These are phyloP conservation scores for Plasmopara viticola DNA, from an alignment of 352 stramenopile species.

Conservation along the genomic window DNA sequence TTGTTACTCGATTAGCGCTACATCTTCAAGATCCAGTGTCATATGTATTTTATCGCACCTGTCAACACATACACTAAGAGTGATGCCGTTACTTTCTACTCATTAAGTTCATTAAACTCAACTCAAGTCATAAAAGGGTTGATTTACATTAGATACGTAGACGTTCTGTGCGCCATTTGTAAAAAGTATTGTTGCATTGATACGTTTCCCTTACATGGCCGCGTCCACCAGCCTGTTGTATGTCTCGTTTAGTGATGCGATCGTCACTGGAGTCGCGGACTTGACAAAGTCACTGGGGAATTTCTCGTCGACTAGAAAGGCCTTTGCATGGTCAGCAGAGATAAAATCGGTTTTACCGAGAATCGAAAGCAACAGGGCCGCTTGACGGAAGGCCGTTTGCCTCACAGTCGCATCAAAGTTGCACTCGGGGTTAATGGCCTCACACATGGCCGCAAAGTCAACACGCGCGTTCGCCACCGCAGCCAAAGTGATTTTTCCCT, in stretches of 20 bases:
- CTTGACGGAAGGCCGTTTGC: slow-evolving; percentile 21
- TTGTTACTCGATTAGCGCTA: no score
- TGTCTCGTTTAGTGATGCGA: slow-evolving; percentile 6
- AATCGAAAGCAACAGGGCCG: slow-evolving; percentile 19
- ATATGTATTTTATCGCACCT: no score
- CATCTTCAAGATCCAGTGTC: no score
- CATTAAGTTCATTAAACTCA: no score
- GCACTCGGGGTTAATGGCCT: slow-evolving; percentile 24
- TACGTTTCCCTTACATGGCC: background rate
- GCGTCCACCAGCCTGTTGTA: slow-evolving; percentile 9
- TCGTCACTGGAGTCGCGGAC: background rate
- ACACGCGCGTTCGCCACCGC: slow-evolving; percentile 4
- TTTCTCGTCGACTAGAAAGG: slow-evolving; percentile 30
- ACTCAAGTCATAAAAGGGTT: no score
- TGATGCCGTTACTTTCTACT: no score
- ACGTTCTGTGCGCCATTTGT: no score
- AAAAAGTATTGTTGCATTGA: no score
- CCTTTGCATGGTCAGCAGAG: slow-evolving; percentile 23
- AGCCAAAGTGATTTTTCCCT: slow-evolving; percentile 8
- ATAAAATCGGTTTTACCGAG: slow-evolving; percentile 18
- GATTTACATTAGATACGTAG: no score
- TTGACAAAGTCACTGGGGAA: slow-evolving; percentile 17
- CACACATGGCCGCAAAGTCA: slow-evolving; percentile 20
- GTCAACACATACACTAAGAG: no score
- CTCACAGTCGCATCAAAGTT: slow-evolving; percentile 17